phyloP scores from a whole-genome alignment of 257 asterid species.

The Solanum neorickii region DNA sequence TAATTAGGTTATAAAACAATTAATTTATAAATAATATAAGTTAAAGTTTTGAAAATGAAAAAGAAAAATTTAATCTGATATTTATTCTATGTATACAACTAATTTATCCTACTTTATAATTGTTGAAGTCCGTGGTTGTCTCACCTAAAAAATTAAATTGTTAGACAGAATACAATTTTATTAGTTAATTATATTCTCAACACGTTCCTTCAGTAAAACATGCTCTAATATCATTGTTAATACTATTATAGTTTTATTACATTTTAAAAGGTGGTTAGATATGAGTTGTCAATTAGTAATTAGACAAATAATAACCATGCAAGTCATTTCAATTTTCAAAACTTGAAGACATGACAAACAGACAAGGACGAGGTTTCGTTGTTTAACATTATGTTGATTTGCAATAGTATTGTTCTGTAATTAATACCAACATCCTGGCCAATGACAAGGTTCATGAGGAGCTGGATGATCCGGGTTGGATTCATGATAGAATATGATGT shows the following conservation, averaged over 20 bases:
- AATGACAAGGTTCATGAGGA: no score
- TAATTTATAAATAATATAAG: not conserved
- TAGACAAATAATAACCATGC: not conserved
- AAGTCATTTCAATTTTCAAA: not conserved
- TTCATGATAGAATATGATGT: not conserved
- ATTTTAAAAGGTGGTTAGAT: not conserved
- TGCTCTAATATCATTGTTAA: not conserved
- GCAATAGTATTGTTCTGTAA: not conserved
- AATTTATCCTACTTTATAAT: no score
- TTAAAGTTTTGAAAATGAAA: not conserved
- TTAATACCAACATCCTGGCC: no score
- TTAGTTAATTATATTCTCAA: no score
- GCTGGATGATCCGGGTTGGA: not conserved
- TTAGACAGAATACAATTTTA: accelerated
- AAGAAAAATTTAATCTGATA: not conserved
- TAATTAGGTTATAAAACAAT: not conserved
- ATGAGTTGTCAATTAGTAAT: not conserved
- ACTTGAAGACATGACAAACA: not conserved
- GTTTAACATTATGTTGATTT: not conserved
- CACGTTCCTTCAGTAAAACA: no score
- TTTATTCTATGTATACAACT: no score
- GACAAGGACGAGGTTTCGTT: not conserved
- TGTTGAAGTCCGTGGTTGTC: not conserved
- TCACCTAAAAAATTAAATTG: not conserved
- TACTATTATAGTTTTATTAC: not conserved